Evolutionary conservation across 306 rosid genomes (phyloP).

Genomic region (Cajanus cajan): DNA sequence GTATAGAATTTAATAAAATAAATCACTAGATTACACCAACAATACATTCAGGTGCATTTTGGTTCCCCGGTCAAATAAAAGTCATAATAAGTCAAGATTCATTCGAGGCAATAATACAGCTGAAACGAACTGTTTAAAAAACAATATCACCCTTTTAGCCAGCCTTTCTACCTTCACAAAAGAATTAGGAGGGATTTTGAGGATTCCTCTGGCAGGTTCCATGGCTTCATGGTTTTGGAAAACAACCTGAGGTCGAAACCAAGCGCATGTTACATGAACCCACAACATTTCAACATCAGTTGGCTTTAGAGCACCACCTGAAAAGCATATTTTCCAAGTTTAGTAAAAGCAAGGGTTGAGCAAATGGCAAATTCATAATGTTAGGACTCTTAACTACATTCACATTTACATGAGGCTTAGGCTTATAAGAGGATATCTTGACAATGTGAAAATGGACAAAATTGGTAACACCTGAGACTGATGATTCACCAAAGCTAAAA

Average conservation of each 20-base stretch:
- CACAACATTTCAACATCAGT: constrained; percentile 85
- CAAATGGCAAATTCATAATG: constrained; percentile 1
- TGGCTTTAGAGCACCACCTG: constrained; percentile 99
- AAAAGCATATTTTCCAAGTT: constrained; percentile 25
- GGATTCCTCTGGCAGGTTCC: constrained; percentile 98
- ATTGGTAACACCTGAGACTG: background rate
- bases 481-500: constrained; percentile 17
- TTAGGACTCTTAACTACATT: background rate
- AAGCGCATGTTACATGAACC: constrained; percentile 96
- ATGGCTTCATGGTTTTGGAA: constrained; percentile 75
- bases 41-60: background rate
- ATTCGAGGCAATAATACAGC: constrained; percentile 3
- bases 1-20: constrained; percentile 1
- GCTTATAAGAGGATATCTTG: background rate
- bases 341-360: background rate
- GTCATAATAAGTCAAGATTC: background rate
- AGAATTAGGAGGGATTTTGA: constrained; percentile 65
- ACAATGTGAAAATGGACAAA: background rate
- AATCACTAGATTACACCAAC: background rate
- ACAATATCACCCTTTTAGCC: constrained; percentile 6
- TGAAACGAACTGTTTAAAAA: constrained; percentile 18
- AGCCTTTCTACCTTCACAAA: constrained; percentile 69
- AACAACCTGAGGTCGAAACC: constrained; percentile 88
- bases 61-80: constrained; percentile 8
- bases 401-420: background rate